These are phyloP conservation scores for Globisporangium radiosum DNA, from an alignment of 352 stramenopile species.

Conservation along the genomic window DNA sequence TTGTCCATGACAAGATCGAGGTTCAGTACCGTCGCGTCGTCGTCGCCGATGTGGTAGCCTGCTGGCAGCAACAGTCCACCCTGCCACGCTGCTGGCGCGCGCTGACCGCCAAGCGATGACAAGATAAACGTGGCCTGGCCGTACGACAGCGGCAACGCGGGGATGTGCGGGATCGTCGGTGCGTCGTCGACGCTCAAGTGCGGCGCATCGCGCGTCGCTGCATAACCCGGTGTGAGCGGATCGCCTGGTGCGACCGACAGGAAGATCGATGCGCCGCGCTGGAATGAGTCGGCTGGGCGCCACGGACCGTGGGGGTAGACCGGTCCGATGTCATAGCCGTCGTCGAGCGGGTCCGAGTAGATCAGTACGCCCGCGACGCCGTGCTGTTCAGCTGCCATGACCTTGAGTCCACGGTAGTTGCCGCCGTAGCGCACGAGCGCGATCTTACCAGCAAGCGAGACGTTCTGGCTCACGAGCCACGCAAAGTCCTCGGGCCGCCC, in stretches of 20 bases:
- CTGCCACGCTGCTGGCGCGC: constrained; percentile 49
- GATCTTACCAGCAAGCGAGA: constrained; percentile 75
- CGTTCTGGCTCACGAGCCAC: constrained; percentile 51
- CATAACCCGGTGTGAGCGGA: constrained; percentile 43
- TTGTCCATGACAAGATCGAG: constrained; percentile 77
- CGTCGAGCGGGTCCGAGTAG: constrained; percentile 84
- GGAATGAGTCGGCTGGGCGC: constrained; percentile 70
- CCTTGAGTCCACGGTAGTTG: constrained; percentile 72
- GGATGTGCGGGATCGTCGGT: constrained; percentile 59
- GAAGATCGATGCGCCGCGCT: constrained; percentile 83
- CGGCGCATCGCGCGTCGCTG: constrained; percentile 32
- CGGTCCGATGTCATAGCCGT: constrained; percentile 58
- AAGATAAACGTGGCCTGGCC: constrained; percentile 78
- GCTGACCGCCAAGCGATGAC: constrained; percentile 42
- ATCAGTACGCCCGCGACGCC: constrained; percentile 78
- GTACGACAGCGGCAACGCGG: constrained; percentile 68
- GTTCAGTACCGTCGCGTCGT: constrained; percentile 46
- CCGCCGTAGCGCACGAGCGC: constrained; percentile 82
- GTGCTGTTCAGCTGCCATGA: constrained; percentile 76
- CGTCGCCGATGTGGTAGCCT: constrained; percentile 71
- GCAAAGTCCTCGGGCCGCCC: constrained; percentile 75
- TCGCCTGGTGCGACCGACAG: constrained; percentile 69
- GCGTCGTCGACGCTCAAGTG: constrained; percentile 37
- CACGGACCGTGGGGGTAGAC: constrained; percentile 80
- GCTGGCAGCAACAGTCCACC: constrained; percentile 43